phyloP scores from a whole-genome alignment of 2,329 filamentous ascomycete species.

The Myrmaecium sp. region DNA sequence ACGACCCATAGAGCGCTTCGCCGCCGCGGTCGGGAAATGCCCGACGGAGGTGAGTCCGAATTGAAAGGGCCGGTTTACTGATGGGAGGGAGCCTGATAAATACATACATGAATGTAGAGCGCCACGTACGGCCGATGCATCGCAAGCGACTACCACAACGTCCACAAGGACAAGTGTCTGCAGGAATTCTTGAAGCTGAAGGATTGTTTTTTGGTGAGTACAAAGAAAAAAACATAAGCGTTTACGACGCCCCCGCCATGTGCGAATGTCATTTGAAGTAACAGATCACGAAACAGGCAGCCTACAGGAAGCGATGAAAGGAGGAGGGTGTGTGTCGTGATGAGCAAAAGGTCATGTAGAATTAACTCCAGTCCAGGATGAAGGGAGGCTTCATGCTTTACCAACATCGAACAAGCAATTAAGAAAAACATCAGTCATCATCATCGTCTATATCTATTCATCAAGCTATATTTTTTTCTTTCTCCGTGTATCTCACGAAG shows the following conservation, averaged over 20 bases:
- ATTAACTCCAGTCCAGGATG: not conserved
- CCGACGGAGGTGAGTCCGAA: slow-evolving; percentile 38
- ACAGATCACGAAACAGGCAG: slow-evolving; percentile 8
- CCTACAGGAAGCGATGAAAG: slow-evolving; percentile 15
- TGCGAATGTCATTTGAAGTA: slow-evolving; percentile 3
- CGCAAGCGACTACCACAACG: slow-evolving; percentile 71
- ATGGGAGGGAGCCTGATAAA: too few relatives aligned
- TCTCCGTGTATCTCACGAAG: too few relatives aligned
- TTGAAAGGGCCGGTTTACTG: not conserved
- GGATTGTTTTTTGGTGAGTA: slow-evolving; percentile 68
- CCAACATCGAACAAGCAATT: not conserved
- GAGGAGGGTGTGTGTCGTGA: not conserved
- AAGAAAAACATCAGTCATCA: slow-evolving; percentile 1
- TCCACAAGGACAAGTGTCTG: slow-evolving; percentile 79
- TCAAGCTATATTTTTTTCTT: slow-evolving; percentile 1
- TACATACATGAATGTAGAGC: slow-evolving; percentile 36
- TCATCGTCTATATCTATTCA: slow-evolving; percentile 4
- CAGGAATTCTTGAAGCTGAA: slow-evolving; percentile 75
- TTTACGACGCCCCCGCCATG: too few relatives aligned
- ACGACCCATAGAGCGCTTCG: slow-evolving; percentile 53
- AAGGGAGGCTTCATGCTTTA: slow-evolving; percentile 4
- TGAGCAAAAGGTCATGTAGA: slow-evolving; percentile 1
- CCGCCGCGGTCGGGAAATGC: slow-evolving; percentile 47
- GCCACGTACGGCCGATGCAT: slow-evolving; percentile 83
- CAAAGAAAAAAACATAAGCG: too few relatives aligned